phyloP scores from a whole-genome alignment of 2,329 filamentous ascomycete species.

The Arthrobotrys pseudoclavata region DNA sequence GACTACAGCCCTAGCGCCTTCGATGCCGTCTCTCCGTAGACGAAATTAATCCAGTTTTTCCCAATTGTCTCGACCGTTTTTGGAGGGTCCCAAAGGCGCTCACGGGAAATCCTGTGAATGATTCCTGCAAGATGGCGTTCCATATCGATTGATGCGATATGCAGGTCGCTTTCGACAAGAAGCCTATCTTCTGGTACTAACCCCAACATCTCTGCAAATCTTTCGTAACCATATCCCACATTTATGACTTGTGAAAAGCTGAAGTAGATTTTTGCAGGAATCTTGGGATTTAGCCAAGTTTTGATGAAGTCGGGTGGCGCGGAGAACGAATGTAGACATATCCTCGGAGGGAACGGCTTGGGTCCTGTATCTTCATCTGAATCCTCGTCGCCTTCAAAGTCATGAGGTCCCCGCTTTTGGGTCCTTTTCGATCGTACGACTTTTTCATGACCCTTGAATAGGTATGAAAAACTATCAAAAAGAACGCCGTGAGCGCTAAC shows the following conservation, averaged over 20 bases:
- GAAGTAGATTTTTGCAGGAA: constrained; percentile 82
- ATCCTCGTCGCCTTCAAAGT: constrained; percentile 54
- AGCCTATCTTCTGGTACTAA: constrained; percentile 82
- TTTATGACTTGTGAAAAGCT: constrained; percentile 91
- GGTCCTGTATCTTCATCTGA: constrained; percentile 65
- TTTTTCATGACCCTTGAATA: constrained; percentile 79
- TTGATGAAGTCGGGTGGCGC: constrained; percentile 80
- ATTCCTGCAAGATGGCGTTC: constrained; percentile 82
- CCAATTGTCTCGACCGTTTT: constrained; percentile 78
- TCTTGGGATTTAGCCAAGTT: constrained; percentile 80
- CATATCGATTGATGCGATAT: constrained; percentile 84
- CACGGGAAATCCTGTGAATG: constrained; percentile 79
- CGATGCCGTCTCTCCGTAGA: constrained; percentile 71
- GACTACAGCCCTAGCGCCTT: constrained; percentile 15
- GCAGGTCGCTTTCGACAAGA: constrained; percentile 90
- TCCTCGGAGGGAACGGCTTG: constrained; percentile 81
- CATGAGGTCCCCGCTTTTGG: constrained; percentile 65
- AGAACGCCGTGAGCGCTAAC: constrained; percentile 82
- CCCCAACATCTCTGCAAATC: constrained; percentile 74
- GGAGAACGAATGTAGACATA: constrained; percentile 95
- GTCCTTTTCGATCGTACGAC: constrained; percentile 74
- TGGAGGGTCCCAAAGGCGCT: constrained; percentile 82
- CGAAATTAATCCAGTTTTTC: constrained; percentile 82
- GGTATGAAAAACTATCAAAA: constrained; percentile 74
- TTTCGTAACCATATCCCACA: constrained; percentile 68